Percentiles rank a stretch among this genome's conserved stretches.
phyloP scores from a whole-genome alignment of 495 filamentous ascomycete species.

The Evansstolkia leycettana region DNA sequence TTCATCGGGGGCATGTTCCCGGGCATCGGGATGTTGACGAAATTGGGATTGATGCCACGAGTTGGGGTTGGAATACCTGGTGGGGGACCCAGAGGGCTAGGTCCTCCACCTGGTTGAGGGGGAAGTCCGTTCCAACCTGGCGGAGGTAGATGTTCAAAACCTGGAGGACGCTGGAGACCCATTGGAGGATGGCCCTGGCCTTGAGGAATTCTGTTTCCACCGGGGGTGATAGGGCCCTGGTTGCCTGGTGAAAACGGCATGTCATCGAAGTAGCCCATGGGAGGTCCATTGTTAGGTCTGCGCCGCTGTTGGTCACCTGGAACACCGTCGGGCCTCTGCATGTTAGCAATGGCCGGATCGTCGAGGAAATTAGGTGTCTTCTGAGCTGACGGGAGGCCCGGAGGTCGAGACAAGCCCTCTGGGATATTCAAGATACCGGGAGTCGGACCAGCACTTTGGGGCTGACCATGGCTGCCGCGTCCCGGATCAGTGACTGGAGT shows the following conservation, averaged over 20 bases:
- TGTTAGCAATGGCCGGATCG: constrained; percentile 35
- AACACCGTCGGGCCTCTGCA: constrained; percentile 30
- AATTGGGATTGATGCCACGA: constrained; percentile 28
- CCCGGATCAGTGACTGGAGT: constrained; percentile 14
- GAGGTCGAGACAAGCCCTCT: constrained; percentile 33
- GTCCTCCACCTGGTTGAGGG: constrained; percentile 24
- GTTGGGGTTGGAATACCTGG: constrained; percentile 32
- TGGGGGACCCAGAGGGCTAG: constrained; percentile 30
- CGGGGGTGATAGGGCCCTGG: constrained; percentile 26
- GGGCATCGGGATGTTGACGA: constrained; percentile 32
- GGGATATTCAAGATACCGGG: constrained; percentile 32
- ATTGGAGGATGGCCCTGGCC: constrained; percentile 23
- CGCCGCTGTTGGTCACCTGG: constrained; percentile 23
- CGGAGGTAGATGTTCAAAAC: constrained; percentile 34
- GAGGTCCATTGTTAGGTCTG: constrained; percentile 26
- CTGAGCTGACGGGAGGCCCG: constrained; percentile 25
- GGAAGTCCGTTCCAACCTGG: constrained; percentile 28
- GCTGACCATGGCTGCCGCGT: constrained; percentile 16
- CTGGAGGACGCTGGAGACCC: constrained; percentile 35
- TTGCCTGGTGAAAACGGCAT: constrained; percentile 24
- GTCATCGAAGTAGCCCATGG: constrained; percentile 35
- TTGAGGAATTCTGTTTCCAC: constrained; percentile 22
- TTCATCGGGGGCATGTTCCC: constrained; percentile 21
- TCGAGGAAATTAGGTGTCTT: constrained; percentile 33
- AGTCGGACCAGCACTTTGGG: constrained; percentile 21